Conservation (phyloP, 2,329 filamentous ascomycete species). For the Fusarium cicatricum region DNA sequence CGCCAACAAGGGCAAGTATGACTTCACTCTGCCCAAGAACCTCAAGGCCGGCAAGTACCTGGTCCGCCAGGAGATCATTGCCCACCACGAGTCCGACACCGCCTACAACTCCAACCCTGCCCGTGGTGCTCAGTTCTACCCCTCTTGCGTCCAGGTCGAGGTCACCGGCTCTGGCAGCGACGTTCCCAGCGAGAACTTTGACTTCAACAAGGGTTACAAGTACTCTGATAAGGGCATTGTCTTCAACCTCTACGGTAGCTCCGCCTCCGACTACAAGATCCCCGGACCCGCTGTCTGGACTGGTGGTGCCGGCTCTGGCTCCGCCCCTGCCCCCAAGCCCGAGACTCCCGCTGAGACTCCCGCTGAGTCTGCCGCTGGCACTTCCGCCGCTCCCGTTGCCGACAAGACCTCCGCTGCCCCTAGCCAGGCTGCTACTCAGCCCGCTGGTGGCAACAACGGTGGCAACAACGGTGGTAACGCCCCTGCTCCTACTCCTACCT, state of each 20-base stretch:
- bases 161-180: conserved; percentile 57
- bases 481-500: conserved; percentile 21
- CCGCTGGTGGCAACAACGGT: conserved; percentile 19
- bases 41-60: conserved; percentile 62
- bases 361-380: background rate
- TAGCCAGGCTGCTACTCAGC: conserved; percentile 16
- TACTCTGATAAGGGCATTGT: conserved; percentile 64
- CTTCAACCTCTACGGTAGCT: conserved; percentile 63
- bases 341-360: background rate
- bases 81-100: conserved; percentile 56
- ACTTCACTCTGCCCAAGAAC: conserved; percentile 55
- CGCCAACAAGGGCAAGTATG: conserved; percentile 57
- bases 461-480: background rate
- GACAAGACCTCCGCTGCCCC: conserved; percentile 4
- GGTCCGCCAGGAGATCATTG: conserved; percentile 64
- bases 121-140: conserved; percentile 57
- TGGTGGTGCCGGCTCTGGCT: conserved; percentile 26
- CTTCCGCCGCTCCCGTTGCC: conserved; percentile 4
- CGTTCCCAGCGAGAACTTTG: conserved; percentile 52
- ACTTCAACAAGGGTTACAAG: conserved; percentile 64
- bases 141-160: conserved; percentile 67
- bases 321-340: conserved; percentile 10
- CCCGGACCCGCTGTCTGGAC: conserved; percentile 48
- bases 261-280: conserved; percentile 45
- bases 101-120: conserved; percentile 42